Evolutionary conservation across 2,329 filamentous ascomycete genomes (phyloP), one percentile per base, ranked within the genome.

Genomic region (Daldinia sp.): DNA sequence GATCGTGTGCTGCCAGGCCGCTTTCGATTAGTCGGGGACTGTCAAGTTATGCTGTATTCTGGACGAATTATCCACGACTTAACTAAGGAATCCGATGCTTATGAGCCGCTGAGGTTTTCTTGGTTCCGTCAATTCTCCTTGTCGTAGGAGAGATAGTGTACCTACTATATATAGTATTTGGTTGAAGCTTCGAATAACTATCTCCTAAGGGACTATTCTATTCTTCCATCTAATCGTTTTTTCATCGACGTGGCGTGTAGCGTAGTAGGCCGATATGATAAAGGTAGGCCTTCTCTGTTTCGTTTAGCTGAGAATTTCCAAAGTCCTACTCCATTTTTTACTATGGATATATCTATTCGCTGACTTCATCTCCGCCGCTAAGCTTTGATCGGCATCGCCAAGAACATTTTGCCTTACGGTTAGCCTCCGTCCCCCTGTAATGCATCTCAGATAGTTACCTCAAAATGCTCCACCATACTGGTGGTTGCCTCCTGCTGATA

Each of bases 21-120:
- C 35, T 57, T 57, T 42, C 37, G 35, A 18, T 44, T 42, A 9
- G 41, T 57, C 23, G 54, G 54, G 5, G 54, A 57, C 15, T 57
- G 54, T 20, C 54, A 57, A n/a, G 37, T 30, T 15, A 57, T 57
- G 54, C 15, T 57, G 30, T 42, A 37, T n/a, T 57, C 54, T 13
- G 54, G 37, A 7, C 18, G 20, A 13, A 20, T 42, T 15, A 30
- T 57, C 7, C 35, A 57, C 35, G 37, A 57, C 54, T 55, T 57
- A 23, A 57, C 54, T n/a, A 18, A 30, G 3, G 54, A 57, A 42
- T 44, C 54, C 30, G 54, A 42, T 15, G 37, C 20, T 35, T 48
- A 48, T 48, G 10, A 20, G 10, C 44, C 44, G 4, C 6, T 13
- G 20, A 6, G 12, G 26, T 48, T 48, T 3, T 48, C 44, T 48